A percentile compares a stretch with the other conserved stretches of the same genome.
Evolutionary conservation across 106 monocot genomes (phyloP).

Genomic region (Chionographis japonica): DNA sequence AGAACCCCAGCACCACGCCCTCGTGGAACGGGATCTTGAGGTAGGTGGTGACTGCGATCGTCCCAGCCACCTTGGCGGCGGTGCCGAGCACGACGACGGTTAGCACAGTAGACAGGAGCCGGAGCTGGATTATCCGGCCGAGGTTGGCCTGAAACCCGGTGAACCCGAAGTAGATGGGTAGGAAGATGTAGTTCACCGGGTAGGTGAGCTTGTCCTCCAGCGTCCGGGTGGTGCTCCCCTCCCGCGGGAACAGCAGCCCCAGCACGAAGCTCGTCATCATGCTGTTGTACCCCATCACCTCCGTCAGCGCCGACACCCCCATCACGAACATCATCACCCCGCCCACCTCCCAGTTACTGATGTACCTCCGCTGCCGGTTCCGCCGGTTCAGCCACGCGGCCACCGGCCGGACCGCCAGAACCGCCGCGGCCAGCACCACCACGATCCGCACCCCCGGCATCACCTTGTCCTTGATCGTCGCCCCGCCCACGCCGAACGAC

Average conservation of each 20-base stretch:
- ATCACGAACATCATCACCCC: conserved; percentile 13
- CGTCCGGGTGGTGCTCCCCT: conserved; percentile 51
- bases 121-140: not conserved
- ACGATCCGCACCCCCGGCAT: not conserved
- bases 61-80: conserved; percentile 50
- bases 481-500: not conserved
- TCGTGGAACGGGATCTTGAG: conserved; percentile 31
- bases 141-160: conserved; percentile 33
- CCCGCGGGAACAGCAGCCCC: conserved; percentile 48
- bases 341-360: conserved; percentile 17
- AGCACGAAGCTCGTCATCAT: conserved; percentile 47
- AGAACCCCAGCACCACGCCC: conserved; percentile 39
- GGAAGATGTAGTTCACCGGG: conserved; percentile 32
- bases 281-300: conserved; percentile 47
- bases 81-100: conserved; percentile 24
- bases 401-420: not conserved
- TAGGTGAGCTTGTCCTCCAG: conserved; percentile 32
- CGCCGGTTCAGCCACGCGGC: conserved; percentile 12
- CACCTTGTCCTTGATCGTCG: not conserved
- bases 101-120: conserved; percentile 1
- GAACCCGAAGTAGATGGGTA: conserved; percentile 53
- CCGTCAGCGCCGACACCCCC: conserved; percentile 22
- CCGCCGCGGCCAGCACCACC: not conserved
- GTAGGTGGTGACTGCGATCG: conserved; percentile 26
- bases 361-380: conserved; percentile 7